phyloP scores from a whole-genome alignment of 345 rosid species.

The Cardamine occulta region DNA sequence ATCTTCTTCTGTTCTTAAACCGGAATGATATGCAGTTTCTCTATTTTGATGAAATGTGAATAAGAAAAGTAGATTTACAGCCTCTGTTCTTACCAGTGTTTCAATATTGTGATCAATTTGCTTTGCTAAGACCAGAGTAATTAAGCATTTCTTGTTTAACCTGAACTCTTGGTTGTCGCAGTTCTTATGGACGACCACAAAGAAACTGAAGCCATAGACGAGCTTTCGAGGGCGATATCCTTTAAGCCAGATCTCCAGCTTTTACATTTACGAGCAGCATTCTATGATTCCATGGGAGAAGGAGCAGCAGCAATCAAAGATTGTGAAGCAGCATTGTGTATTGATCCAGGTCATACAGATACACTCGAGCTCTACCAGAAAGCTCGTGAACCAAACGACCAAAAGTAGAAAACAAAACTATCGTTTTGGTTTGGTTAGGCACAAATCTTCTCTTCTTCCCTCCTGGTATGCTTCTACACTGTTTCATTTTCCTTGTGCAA shows the following conservation, averaged over 20 bases:
- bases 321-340: conserved; percentile 95
- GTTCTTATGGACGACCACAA: conserved; percentile 97
- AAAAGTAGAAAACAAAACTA: conserved; percentile 36
- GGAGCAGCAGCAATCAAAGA: conserved; percentile 60
- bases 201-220: conserved; percentile 84
- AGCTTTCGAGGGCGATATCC: conserved; percentile 76
- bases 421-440: conserved; percentile 32
- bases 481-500: conserved; percentile 40
- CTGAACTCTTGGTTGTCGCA: conserved; percentile 43
- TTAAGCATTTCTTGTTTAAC: not conserved
- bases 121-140: not conserved
- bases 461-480: conserved; percentile 47
- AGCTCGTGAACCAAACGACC: conserved; percentile 49
- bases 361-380: conserved; percentile 67
- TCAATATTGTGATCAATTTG: not conserved
- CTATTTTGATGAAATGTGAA: conserved; percentile 3
- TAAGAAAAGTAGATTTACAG: not conserved
- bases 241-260: conserved; percentile 97
- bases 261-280: conserved; percentile 92
- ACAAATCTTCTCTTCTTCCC: conserved; percentile 31
- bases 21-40: not conserved
- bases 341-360: conserved; percentile 69
- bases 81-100: not conserved
- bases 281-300: conserved; percentile 82
- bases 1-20: not conserved